Base-by-base conservation (phyloP, 768 basidiomycete genomes). In the Mycena sanguinolenta region DNA sequence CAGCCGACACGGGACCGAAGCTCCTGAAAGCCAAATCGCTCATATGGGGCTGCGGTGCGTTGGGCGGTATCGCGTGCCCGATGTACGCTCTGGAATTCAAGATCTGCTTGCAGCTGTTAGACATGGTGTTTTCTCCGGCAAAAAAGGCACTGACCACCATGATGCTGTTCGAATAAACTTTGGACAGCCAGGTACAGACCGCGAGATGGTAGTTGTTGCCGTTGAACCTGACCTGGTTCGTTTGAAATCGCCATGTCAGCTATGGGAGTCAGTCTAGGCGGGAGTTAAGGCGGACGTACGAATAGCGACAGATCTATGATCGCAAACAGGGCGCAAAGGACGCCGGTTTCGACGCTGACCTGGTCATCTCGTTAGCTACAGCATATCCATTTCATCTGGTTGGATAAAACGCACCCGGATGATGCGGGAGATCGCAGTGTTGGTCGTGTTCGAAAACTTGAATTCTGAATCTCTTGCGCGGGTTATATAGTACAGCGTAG, bases 81-180 rank as follows among this genome's bases (percentile, higher is more conserved):
- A 72, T 65, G 34, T 61, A 27, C 21, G 71, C 71, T 14, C 71
- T 62, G 2, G 71, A 72, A 27, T 72, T 72, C 36, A 74, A 39
- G 21, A 71, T 74, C 69, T 69, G 42, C 25, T n/a, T 9, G n/a
- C n/a, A n/a, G 39, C 6, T 27, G 39, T 58, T 25, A 42, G 55
- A n/a, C 12, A n/a, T n/a, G 21, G 1, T 36, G 21, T 4, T 4
- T 19, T 14, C 7, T 1, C 23, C 21, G n/a, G 8, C 8, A 23
- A 39, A 19, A 5, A 23, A 64, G 12, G 13, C 13, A 63, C 53
- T 25, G 2, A 65, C 69, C 42, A 54, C 53, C 49, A 69, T 65
- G 44, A 74, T 67, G 53, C 52, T 27, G 54, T 77, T 78, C 6
- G 74, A 75, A 44, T 78, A 78, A 5, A 77, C 63, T 25, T 78